Conservation (phyloP, 2,329 filamentous ascomycete species). For the Pleoardoris graminearum region DNA sequence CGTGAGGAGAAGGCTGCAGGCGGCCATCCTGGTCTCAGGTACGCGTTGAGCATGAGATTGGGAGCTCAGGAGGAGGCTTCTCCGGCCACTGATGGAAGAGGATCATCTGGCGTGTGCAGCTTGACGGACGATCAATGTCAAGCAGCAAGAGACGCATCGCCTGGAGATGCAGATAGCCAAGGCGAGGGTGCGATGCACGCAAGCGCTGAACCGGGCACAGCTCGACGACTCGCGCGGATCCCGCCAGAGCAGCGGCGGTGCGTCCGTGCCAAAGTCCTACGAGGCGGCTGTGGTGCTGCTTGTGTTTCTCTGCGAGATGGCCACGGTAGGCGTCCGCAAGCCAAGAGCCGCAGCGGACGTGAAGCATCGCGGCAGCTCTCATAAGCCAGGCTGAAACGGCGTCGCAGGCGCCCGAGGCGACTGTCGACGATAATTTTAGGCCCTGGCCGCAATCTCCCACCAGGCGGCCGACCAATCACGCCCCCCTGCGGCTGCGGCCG, state of each 20-base stretch:
- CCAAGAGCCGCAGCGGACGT: background rate
- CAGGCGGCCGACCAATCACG: conserved; percentile 30
- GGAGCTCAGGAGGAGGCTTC: background rate
- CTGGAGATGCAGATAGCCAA: background rate
- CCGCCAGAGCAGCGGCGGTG: too few species aligned
- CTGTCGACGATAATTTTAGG: conserved; percentile 32
- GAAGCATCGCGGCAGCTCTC: conserved; percentile 6
- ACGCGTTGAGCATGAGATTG: background rate
- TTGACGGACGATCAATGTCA: background rate
- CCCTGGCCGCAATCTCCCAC: conserved; percentile 33
- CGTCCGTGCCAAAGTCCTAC: too few species aligned
- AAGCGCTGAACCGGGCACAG: conserved; percentile 9
- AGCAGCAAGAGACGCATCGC: background rate
- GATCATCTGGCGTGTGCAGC: conserved; percentile 1
- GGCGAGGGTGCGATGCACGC: conserved; percentile 9
- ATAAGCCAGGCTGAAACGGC: conserved; percentile 9
- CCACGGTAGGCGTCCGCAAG: background rate
- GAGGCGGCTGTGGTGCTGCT: too few species aligned
- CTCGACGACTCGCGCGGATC: conserved; percentile 1
- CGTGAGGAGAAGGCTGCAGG: background rate
- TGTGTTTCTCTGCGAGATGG: background rate
- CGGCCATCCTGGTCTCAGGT: background rate
- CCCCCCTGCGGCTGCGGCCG: background rate
- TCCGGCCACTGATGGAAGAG: background rate
- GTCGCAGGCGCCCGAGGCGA: conserved; percentile 4